Evolutionary conservation across 1,284 basidiomycete species (phyloP), one percentile per base, ranked within the genome.

Genomic region (Veloboletus limbatus): DNA sequence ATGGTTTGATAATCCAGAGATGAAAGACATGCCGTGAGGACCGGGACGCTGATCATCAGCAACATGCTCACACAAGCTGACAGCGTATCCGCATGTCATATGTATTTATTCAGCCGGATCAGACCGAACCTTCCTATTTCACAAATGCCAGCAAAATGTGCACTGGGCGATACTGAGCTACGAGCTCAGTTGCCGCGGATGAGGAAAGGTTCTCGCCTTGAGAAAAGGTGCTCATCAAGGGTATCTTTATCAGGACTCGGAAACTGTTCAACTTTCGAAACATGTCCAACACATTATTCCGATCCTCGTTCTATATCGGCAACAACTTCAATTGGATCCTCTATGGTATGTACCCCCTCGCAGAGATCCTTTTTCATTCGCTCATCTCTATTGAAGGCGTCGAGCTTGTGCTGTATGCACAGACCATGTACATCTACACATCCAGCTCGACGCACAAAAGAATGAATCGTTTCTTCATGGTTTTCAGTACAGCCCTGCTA

Each of bases 241-340:
- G n/a, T n/a, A n/a, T n/a, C n/a, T n/a, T n/a, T n/a, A n/a, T 28
- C 26, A 8, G n/a, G 27, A 16, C 13, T 21, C 13, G 17, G 17
- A 11, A 8, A 14, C 31, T 5, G 17, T 18, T 28, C 11, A 3
- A 40, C n/a, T n/a, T n/a, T n/a, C n/a, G n/a, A 22, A 13, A 17
- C 43, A 47, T 43, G 45, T 46, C 45, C 6, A 46, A 43, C 17
- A 11, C 35, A 27, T 37, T 51, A 10, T 50, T 52, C 22, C 53
- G 55, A 43, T 52, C 48, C 18, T 44, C 53, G 13, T 48, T 45
- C 7, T 55, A 54, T 11, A 16, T 55, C 18, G 49, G 53, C 3
- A 53, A 55, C 16, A 30, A 22, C 24, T 53, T 53, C 30, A 49
- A 48, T 22, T 25, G 21, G 26, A 49, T 55, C n/a, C 40, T 53